A percentile compares a stretch with the other conserved stretches of the same genome.
These are phyloP conservation scores for carrot (Daucus carota) DNA, from an alignment of 129 eudicot species.

Conservation along the genomic window DNA sequence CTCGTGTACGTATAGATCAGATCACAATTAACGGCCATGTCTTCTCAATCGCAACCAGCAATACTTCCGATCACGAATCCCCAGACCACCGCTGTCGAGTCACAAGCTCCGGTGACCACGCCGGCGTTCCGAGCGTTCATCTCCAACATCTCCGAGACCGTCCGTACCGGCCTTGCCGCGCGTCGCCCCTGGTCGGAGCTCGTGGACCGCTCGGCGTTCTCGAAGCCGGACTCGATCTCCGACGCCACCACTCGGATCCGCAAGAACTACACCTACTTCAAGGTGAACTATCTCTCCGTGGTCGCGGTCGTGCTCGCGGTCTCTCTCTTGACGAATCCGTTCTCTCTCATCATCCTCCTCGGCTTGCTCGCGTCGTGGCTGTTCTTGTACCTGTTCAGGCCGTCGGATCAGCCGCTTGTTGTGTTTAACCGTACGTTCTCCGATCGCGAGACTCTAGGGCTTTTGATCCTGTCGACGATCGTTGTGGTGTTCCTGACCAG, in stretches of 20 bases:
- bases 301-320: constrained; percentile 50
- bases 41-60: constrained; percentile 40
- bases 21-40: too few species aligned
- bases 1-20: background rate
- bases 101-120: constrained; percentile 30
- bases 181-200: constrained; percentile 93
- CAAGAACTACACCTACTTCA: constrained; percentile 74
- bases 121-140: constrained; percentile 58
- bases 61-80: constrained; percentile 42
- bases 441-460: constrained; percentile 56
- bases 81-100: constrained; percentile 23
- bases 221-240: constrained; percentile 77
- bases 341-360: constrained; percentile 59
- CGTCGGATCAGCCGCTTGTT: constrained; percentile 61
- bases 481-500: constrained; percentile 67
- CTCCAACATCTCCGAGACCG: constrained; percentile 35
- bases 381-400: constrained; percentile 70
- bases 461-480: constrained; percentile 39
- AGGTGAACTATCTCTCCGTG: constrained; percentile 54
- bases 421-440: constrained; percentile 56
- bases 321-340: constrained; percentile 69
- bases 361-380: constrained; percentile 77
- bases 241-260: constrained; percentile 80
- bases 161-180: constrained; percentile 51
- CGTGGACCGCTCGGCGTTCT: constrained; percentile 68